Base-by-base conservation (phyloP, 257 asterid genomes). In the Cordia subcordata region DNA sequence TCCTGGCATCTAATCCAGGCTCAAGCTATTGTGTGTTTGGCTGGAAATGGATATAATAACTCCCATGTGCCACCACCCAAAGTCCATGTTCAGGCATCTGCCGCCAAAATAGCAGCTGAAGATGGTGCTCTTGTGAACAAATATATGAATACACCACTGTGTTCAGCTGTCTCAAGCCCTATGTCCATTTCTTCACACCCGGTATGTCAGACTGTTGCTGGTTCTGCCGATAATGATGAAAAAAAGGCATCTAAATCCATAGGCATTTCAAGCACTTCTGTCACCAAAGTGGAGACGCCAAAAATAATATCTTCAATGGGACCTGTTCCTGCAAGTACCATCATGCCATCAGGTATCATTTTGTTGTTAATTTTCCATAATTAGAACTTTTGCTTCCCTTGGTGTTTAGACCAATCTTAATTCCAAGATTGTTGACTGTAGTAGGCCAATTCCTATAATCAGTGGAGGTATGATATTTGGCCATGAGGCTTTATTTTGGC, bases 21-120 rank as follows among this genome's bases (percentile, higher is more conserved):
- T 70, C 84, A 84, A 57, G 93, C 88, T 33, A 84, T 84, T 20
- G 81, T 81, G 88, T 50, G 81, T 42, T 71, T 85, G 61, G 94
- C 94, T 23, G 87, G 94, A 59, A 82, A 85, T 18, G 82, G 47
- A 1, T 10, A 8, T 8, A 42, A 10, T 42, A 10, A 1, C 3
- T 42, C 47, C 35, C 3, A 27, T 5, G 35, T 27, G 35, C 11
- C 54, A 49, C 20, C 54, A 4, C 54, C 54, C 16, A 49, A 49
- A 49, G 54, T 18, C 54, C 54, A 27, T 1, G 35, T 27, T 27
- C 35, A 27, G 15, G 47, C 10, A 42, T 42, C 47, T 42, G 47
- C 12, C 50, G 32, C 75, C 53, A 78, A 82, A 67, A 64, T 49
- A 65, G 77, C 75, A 19, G 72, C 79, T 17, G 70, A 57, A 11